These are phyloP conservation scores for Aegilops longissima DNA, from an alignment of 176 grass and related monocot genomes.

Conservation along the genomic window DNA sequence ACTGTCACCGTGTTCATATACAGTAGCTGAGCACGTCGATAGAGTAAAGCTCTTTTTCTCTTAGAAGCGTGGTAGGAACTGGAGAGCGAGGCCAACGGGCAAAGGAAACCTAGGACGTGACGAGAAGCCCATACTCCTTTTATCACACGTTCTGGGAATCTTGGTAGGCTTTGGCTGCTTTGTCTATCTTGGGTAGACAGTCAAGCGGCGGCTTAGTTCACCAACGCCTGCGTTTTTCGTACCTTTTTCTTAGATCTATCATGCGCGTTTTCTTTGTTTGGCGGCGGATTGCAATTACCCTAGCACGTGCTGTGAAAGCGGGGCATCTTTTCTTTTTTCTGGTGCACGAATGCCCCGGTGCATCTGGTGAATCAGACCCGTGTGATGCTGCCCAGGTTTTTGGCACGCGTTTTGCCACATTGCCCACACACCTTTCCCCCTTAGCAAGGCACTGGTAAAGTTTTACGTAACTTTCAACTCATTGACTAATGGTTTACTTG, in stretches of 20 bases:
- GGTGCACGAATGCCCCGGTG: neutral
- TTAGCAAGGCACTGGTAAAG: neutral
- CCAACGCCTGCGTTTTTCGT: neutral
- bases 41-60: neutral
- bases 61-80: neutral
- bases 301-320: neutral
- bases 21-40: neutral
- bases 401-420: neutral
- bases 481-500: neutral
- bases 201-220: neutral
- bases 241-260: neutral
- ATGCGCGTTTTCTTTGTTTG: neutral
- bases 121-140: neutral
- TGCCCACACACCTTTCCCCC: neutral
- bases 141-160: neutral
- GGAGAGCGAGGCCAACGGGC: neutral
- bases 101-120: neutral
- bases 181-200: neutral
- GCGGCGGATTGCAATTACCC: neutral
- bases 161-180: neutral
- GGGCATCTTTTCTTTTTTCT: neutral
- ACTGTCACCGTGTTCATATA: neutral
- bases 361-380: neutral
- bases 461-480: neutral
- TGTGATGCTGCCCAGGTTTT: neutral